Base-by-base conservation (phyloP, 768 basidiomycete species). In the Agaricus bisporus region DNA sequence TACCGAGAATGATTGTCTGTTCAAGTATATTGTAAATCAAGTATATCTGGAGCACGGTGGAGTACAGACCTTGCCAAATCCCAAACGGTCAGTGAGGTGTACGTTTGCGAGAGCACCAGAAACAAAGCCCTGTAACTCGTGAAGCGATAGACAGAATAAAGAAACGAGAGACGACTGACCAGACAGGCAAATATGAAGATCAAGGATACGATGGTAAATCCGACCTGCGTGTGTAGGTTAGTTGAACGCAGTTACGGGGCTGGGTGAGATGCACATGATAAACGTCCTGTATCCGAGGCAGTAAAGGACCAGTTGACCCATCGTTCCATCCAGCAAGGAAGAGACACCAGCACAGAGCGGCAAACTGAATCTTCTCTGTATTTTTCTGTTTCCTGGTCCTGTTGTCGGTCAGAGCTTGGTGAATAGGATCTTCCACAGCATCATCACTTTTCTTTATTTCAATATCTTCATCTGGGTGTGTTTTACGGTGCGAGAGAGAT, bases 261-360 rank as follows among this genome's bases (percentile, higher is more conserved):
- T 6, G 6, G 14, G 28, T 38, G 17, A 39, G 26, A 51, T 61
- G 77, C 78, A 59, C 77, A 68, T 47, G 56, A 58, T 70, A 89
- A 70, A 60, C 75, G 6, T 66, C 64, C 63, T 87, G 88, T 45
- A 92, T 83, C 10, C 81, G 74, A 1, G 87, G 89, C 4, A 92
- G 66, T 17, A 93, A 66, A 1, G 90, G 88, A 1, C 90, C 90
- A 12, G 80, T 79, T 0, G 82, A 77, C 11, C 82, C 84, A 64
- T 90, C 89, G 60, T 85, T 88, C 88, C 88, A 91, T 14, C 90
- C 90, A 14, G 75, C 75, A 3, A 88, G 66, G 55, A 84, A 83
- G 44, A 85, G 48, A 10, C 73, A 68, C 68, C 72, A 80, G 58
- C 82, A 86, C 35, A 83, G 66, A 0, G 82, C 64, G 15, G 67